Evolutionary conservation across 495 filamentous ascomycete genomes (phyloP).

Genomic region (Hyaloscypha hepaticicola): DNA sequence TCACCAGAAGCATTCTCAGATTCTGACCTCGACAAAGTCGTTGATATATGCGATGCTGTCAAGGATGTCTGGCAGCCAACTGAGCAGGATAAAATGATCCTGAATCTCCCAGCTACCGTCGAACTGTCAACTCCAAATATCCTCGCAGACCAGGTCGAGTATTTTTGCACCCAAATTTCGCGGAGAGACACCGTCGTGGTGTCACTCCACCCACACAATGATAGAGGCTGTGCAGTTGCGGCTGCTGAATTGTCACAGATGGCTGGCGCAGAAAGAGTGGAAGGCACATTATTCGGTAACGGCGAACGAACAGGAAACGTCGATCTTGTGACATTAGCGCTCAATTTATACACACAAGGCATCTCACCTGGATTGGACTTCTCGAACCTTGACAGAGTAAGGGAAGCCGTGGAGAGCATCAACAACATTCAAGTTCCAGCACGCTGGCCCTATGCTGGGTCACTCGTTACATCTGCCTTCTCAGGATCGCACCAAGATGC

Average conservation of each 20-base stretch:
- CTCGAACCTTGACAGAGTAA: constrained; percentile 80
- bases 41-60: constrained; percentile 74
- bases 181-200: constrained; percentile 77
- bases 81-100: constrained; percentile 79
- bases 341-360: constrained; percentile 95
- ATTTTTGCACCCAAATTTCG: constrained; percentile 77
- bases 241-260: constrained; percentile 85
- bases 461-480: constrained; percentile 82
- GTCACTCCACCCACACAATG: constrained; percentile 88
- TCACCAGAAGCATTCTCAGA: constrained; percentile 81
- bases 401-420: constrained; percentile 80
- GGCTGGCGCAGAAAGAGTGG: constrained; percentile 89
- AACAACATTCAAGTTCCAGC: constrained; percentile 92
- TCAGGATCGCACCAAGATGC: constrained; percentile 91
- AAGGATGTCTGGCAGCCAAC: constrained; percentile 77
- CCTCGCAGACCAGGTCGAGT: constrained; percentile 94
- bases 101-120: constrained; percentile 94
- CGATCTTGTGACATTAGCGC: constrained; percentile 85
- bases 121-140: constrained; percentile 93
- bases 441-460: constrained; percentile 82
- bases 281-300: constrained; percentile 92
- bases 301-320: constrained; percentile 95
- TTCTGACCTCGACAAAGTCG: constrained; percentile 63
- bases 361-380: constrained; percentile 85
- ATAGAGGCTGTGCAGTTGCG: constrained; percentile 86